Percentiles rank a stretch among this genome's conserved stretches.
Conservation (phyloP, 768 basidiomycete genomes). For the Mycena leptocephala region DNA sequence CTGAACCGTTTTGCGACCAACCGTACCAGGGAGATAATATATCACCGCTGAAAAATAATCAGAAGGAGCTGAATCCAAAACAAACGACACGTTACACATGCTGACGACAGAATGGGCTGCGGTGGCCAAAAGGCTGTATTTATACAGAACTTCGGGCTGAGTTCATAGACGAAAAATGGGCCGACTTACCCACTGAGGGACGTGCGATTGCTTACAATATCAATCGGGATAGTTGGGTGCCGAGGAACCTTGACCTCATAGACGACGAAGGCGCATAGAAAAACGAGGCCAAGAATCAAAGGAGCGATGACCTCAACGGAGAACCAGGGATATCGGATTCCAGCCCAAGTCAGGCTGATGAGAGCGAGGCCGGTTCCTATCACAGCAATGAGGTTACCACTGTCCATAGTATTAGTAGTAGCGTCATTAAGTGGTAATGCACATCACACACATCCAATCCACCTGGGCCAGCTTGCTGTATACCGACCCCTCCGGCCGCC, state of each 20-base stretch:
- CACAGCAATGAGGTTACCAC: conserved; percentile 53
- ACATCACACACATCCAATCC: conserved; percentile 53
- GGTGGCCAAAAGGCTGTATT: conserved; percentile 49
- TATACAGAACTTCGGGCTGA: background rate
- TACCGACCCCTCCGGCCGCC: conserved; percentile 45
- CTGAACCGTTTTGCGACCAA: background rate
- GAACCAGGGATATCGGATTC: conserved; percentile 52
- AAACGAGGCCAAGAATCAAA: conserved; percentile 52
- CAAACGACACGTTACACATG: background rate
- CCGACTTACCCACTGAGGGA: conserved; percentile 50
- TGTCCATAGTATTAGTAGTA: conserved; percentile 5
- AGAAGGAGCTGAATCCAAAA: background rate
- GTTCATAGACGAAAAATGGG: background rate
- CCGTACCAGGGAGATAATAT: conserved; percentile 52
- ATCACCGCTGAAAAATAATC: conserved; percentile 26
- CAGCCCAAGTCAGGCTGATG: conserved; percentile 60
- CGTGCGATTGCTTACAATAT: conserved; percentile 54
- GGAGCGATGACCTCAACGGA: conserved; percentile 55
- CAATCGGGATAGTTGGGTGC: conserved; percentile 44
- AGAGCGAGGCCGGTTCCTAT: conserved; percentile 46
- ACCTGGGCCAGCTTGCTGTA: conserved; percentile 47
- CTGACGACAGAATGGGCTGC: conserved; percentile 26
- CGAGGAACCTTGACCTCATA: conserved; percentile 44
- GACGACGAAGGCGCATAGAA: conserved; percentile 44
- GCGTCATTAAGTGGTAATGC: background rate